These are phyloP conservation scores for Neophaeococcomyces mojaviensis DNA, from an alignment of 2,329 filamentous ascomycete species.

Conservation along the genomic window DNA sequence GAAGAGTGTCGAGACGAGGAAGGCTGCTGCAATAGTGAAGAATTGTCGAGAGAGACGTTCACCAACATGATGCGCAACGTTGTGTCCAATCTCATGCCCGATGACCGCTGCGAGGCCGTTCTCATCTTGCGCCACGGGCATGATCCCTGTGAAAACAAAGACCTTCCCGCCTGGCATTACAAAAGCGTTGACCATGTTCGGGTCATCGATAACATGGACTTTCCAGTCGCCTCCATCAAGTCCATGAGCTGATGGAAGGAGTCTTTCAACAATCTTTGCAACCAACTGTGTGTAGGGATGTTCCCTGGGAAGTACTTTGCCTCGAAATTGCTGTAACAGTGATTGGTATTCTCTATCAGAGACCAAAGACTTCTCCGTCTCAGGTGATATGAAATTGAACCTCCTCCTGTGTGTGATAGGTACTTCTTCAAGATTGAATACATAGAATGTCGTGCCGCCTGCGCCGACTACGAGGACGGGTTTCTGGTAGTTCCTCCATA, in stretches of 20 bases:
- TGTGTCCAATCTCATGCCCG: constrained; percentile 58
- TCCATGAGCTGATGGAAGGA: constrained; percentile 47
- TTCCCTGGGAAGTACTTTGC: constrained; percentile 41
- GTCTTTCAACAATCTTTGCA: constrained; percentile 43
- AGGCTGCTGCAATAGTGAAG: constrained; percentile 27
- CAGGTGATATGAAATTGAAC: constrained; percentile 49
- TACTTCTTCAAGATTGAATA: constrained; percentile 49
- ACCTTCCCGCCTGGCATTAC: constrained; percentile 58
- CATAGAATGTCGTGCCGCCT: constrained; percentile 41
- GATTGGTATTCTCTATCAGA: constrained; percentile 41
- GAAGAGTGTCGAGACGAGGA: constrained; percentile 29
- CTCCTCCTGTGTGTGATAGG: constrained; percentile 48
- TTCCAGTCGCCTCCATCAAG: constrained; percentile 43
- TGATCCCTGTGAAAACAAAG: constrained; percentile 56
- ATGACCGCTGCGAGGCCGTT: constrained; percentile 55
- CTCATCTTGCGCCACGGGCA: constrained; percentile 49
- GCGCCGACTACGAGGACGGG: constrained; percentile 26
- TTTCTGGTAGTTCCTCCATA: constrained; percentile 20
- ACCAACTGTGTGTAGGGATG: constrained; percentile 45
- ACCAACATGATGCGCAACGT: constrained; percentile 49
- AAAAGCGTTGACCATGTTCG: constrained; percentile 50
- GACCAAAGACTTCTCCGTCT: constrained; percentile 35
- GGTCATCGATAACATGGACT: constrained; percentile 51
- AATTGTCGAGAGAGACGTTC: constrained; percentile 45
- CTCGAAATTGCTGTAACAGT: constrained; percentile 39